Conservation (phyloP, 257 asterid genomes). For the Penstemon barbatus region DNA sequence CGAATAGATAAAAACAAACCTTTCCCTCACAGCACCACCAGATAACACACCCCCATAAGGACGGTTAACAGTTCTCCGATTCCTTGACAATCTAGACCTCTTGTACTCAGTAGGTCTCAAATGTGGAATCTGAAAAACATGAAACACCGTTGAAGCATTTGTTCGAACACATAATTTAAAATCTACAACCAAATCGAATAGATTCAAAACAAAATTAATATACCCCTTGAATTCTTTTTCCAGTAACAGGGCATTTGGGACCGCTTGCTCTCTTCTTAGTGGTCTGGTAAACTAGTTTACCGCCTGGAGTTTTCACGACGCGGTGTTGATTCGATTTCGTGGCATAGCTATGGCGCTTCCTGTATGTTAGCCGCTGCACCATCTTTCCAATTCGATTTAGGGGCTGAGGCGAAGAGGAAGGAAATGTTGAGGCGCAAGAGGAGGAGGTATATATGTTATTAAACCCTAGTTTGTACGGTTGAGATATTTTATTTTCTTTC, state of each 20-base stretch:
- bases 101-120: conserved; percentile 63
- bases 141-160: not conserved
- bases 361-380: conserved; percentile 50
- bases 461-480: conserved; percentile 46
- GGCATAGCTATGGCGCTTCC: conserved; percentile 50
- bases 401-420: no score
- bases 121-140: conserved; percentile 47
- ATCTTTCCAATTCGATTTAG: conserved; percentile 15
- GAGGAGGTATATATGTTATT: conserved; percentile 17
- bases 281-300: conserved; percentile 47
- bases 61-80: conserved; percentile 62
- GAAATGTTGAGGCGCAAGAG: not conserved
- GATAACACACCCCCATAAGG: conserved; percentile 62
- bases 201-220: not conserved
- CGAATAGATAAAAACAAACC: conserved; percentile 25
- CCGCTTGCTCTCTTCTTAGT: conserved; percentile 69
- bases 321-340: conserved; percentile 51
- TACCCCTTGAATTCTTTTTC: conserved; percentile 72
- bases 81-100: conserved; percentile 55
- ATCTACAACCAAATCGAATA: not conserved
- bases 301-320: conserved; percentile 51
- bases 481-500: conserved; percentile 9
- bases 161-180: not conserved
- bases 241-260: conserved; percentile 65
- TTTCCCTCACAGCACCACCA: conserved; percentile 56